phyloP scores from a whole-genome alignment of 1,139 yeast species.

The Insectozyma bohioensis region DNA sequence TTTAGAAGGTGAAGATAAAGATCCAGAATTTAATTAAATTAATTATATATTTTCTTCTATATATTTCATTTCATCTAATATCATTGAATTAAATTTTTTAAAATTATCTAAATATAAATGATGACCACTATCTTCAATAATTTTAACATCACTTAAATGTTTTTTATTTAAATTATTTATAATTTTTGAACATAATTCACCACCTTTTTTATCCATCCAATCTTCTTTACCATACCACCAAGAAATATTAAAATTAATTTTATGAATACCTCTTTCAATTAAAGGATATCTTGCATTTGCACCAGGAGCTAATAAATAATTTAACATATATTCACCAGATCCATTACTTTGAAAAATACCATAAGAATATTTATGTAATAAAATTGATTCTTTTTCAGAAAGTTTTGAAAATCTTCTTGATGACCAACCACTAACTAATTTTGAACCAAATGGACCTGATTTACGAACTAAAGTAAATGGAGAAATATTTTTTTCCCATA shows the following conservation, averaged over 20 bases:
- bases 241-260: constrained; percentile 49
- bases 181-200: constrained; percentile 39
- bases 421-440: constrained; percentile 78
- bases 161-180: constrained; percentile 28
- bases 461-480: constrained; percentile 68
- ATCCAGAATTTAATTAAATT: constrained; percentile 12
- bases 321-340: constrained; percentile 74
- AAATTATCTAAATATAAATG: constrained; percentile 68
- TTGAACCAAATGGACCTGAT: constrained; percentile 66
- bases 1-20: constrained; percentile 24
- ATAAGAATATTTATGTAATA: constrained; percentile 65
- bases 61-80: constrained; percentile 34
- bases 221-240: constrained; percentile 79
- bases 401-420: constrained; percentile 60
- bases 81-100: constrained; percentile 46
- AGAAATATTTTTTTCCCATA: constrained; percentile 72
- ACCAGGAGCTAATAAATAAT: constrained; percentile 69
- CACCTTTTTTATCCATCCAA: constrained; percentile 74
- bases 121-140: constrained; percentile 62
- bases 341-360: constrained; percentile 71
- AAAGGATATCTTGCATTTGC: constrained; percentile 70
- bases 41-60: constrained; percentile 1
- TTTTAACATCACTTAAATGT: constrained; percentile 37
- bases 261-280: constrained; percentile 47
- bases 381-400: constrained; percentile 33